Conservation (phyloP, 352 stramenopile genomes). For the Hyaloperonospora arabidopsidis region DNA sequence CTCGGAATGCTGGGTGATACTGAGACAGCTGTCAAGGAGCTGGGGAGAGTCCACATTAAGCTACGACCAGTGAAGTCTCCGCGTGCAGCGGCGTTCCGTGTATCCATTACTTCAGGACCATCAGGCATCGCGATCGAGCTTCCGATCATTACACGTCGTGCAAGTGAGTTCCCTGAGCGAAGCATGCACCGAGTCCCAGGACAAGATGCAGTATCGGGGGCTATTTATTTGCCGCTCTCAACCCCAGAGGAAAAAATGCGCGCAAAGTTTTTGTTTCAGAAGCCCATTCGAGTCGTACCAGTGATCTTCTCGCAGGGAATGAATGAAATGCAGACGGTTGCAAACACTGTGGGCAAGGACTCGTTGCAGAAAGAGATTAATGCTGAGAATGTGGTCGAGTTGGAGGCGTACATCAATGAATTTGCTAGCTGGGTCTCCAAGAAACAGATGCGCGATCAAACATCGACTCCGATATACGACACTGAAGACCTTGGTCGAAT, state of each 20-base stretch:
- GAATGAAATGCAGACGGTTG: slow-evolving; percentile 91
- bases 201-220: slow-evolving; percentile 63
- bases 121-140: slow-evolving; percentile 65
- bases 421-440: slow-evolving; percentile 37
- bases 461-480: slow-evolving; percentile 21
- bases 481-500: slow-evolving; percentile 26
- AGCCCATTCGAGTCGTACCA: slow-evolving; percentile 54
- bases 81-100: slow-evolving; percentile 51
- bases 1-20: slow-evolving; percentile 81
- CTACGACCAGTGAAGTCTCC: slow-evolving; percentile 60
- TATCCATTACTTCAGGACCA: slow-evolving; percentile 56
- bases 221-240: slow-evolving; percentile 53
- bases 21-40: slow-evolving; percentile 67
- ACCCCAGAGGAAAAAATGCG: slow-evolving; percentile 41
- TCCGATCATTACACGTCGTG: slow-evolving; percentile 54
- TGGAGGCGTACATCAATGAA: slow-evolving; percentile 49
- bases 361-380: slow-evolving; percentile 81
- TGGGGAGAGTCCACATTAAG: slow-evolving; percentile 60
- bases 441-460: slow-evolving; percentile 17
- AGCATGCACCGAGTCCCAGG: slow-evolving; percentile 74
- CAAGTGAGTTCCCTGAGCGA: slow-evolving; percentile 29
- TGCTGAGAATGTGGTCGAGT: slow-evolving; percentile 48
- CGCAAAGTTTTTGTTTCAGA: slow-evolving; percentile 51
- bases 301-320: slow-evolving; percentile 86
- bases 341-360: slow-evolving; percentile 79